These are phyloP conservation scores for Trichoderma sp. DNA, from an alignment of 2,329 filamentous ascomycete species.

Conservation along the genomic window DNA sequence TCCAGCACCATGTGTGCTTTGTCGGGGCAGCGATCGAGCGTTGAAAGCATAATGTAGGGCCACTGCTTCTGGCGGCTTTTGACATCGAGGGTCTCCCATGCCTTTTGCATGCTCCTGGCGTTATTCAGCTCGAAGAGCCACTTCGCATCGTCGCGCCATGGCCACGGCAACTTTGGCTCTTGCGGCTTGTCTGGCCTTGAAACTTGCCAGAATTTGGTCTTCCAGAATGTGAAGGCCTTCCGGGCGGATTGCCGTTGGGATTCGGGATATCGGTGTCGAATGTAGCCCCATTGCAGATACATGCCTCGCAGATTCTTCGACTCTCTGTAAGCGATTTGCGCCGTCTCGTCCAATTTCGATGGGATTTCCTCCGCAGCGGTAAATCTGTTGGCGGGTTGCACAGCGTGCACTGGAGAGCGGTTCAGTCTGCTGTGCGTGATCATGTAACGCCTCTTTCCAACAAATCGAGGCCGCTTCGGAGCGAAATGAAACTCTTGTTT, in stretches of 20 bases:
- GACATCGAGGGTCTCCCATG: slow-evolving; percentile 39
- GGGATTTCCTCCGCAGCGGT: not conserved
- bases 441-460: slow-evolving; percentile 15
- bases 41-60: slow-evolving; percentile 43
- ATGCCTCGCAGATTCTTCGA: slow-evolving; percentile 22
- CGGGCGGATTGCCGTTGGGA: slow-evolving; percentile 33
- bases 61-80: slow-evolving; percentile 37
- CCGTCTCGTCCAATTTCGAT: not conserved
- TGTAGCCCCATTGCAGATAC: slow-evolving; percentile 40
- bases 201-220: slow-evolving; percentile 35
- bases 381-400: slow-evolving; percentile 2
- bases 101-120: slow-evolving; percentile 38
- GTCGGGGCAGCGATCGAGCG: slow-evolving; percentile 40
- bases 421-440: slow-evolving; percentile 25
- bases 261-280: slow-evolving; percentile 36
- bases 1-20: slow-evolving; percentile 41
- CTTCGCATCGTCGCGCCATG: slow-evolving; percentile 36
- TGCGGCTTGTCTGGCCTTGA: slow-evolving; percentile 10
- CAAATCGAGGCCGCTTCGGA: slow-evolving; percentile 1
- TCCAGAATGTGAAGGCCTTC: slow-evolving; percentile 39
- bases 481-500: not conserved
- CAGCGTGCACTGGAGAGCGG: not conserved
- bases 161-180: slow-evolving; percentile 31
- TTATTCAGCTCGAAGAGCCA: slow-evolving; percentile 40
- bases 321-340: slow-evolving; percentile 5